phyloP scores from a whole-genome alignment of 805 yeast species.

The Scheffersomyces ergatensis region DNA sequence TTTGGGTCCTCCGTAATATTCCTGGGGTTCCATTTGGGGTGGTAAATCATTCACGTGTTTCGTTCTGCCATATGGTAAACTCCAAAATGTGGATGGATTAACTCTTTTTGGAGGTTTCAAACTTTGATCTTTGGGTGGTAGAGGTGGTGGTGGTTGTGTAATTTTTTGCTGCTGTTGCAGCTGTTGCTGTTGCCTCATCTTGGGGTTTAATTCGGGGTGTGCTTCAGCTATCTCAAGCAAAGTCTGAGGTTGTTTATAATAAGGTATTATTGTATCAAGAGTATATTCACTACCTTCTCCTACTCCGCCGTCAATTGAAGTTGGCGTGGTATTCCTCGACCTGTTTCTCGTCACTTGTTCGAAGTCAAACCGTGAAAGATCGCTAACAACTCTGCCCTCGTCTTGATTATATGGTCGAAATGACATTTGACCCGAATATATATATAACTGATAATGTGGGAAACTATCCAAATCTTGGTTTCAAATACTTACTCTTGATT shows the following conservation, averaged over 20 bases:
- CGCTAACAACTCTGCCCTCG: conserved; percentile 26
- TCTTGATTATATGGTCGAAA: conserved; percentile 17
- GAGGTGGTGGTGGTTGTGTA: conserved; percentile 5
- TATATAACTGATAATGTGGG: too few relatives aligned
- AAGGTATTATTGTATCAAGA: conserved; percentile 10
- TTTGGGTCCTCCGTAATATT: conserved; percentile 6
- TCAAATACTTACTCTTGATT: too few relatives aligned
- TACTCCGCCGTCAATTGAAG: conserved; percentile 10
- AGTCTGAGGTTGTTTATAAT: conserved; percentile 2
- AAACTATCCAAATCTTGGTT: too few relatives aligned
- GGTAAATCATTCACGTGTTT: conserved; percentile 20
- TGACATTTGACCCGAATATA: too few relatives aligned
- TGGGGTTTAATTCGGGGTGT: not conserved
- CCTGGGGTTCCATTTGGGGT: conserved; percentile 18
- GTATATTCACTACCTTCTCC: conserved; percentile 9
- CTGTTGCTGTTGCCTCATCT: too few relatives aligned
- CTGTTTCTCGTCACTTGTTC: conserved; percentile 19
- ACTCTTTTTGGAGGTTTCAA: conserved; percentile 1
- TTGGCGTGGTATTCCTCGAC: conserved; percentile 32
- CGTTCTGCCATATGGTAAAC: not conserved
- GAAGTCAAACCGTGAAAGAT: conserved; percentile 30
- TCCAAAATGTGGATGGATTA: conserved; percentile 1
- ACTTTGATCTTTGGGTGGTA: conserved; percentile 5
- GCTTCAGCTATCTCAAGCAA: not conserved
- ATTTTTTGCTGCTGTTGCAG: too few relatives aligned